Conservation (phyloP, 2,329 filamentous ascomycete genomes). For the Penicillium griseofulvum region DNA sequence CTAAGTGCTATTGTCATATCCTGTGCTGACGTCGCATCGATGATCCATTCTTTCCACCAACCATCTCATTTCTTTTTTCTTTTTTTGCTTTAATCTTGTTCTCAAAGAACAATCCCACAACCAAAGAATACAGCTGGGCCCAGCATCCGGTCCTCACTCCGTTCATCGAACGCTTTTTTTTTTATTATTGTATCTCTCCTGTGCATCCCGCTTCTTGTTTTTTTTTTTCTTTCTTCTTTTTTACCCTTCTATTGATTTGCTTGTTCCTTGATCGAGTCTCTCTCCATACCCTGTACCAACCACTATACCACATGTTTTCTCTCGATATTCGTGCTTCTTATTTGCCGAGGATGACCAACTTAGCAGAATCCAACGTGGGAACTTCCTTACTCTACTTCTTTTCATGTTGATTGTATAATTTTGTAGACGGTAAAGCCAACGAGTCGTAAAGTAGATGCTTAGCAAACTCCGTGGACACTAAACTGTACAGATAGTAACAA, state of each 20-base stretch:
- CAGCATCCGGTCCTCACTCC: neutral
- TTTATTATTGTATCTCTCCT: slow-evolving; percentile 2
- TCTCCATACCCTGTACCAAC: slow-evolving; percentile 28
- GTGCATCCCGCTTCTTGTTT: neutral
- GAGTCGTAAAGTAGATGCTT: neutral
- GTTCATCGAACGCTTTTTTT: slow-evolving; percentile 4
- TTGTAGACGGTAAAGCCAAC: neutral
- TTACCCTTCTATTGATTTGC: neutral
- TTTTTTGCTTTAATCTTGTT: slow-evolving; percentile 5
- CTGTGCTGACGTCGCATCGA: neutral
- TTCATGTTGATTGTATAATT: neutral
- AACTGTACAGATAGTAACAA: too few relatives aligned
- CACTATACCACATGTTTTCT: slow-evolving; percentile 25
- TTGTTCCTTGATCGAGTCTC: slow-evolving; percentile 1
- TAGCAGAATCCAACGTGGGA: slow-evolving; percentile 10
- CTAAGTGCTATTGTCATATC: slow-evolving; percentile 7
- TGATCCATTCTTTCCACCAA: neutral
- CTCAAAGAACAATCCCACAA: neutral
- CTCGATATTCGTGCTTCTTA: slow-evolving; percentile 11
- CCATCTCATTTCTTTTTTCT: slow-evolving; percentile 5
- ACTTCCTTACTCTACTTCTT: neutral
- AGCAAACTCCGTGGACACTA: neutral
- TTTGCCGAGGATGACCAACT: slow-evolving; percentile 5
- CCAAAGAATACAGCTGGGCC: neutral
- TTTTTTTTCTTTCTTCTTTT: neutral